These are phyloP conservation scores for Melaleuca quinquenervia DNA, from an alignment of 345 rosid species.

Conservation along the genomic window DNA sequence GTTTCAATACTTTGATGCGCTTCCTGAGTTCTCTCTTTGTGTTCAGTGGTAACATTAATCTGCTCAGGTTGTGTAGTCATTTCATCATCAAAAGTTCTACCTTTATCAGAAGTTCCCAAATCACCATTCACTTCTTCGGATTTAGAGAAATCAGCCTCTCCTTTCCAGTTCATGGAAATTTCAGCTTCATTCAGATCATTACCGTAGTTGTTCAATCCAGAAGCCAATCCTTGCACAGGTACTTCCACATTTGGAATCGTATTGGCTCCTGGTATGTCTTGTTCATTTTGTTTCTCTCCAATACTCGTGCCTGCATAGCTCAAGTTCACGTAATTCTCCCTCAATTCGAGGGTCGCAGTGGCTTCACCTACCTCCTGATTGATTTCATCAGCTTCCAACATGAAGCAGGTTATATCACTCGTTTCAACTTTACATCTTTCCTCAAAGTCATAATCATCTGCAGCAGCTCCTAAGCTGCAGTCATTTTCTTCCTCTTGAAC, in stretches of 20 bases:
- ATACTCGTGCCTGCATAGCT: slow-evolving; percentile 13
- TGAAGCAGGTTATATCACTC: slow-evolving; percentile 20
- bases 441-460: slow-evolving; percentile 1
- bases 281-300: slow-evolving; percentile 25
- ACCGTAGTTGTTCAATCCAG: neutral
- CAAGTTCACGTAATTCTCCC: slow-evolving; percentile 10
- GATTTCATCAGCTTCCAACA: slow-evolving; percentile 17
- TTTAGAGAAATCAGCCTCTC: neutral
- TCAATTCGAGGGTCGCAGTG: slow-evolving; percentile 14
- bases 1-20: slow-evolving; percentile 9
- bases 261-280: slow-evolving; percentile 10
- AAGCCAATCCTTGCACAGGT: slow-evolving; percentile 21
- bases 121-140: neutral
- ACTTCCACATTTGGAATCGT: slow-evolving; percentile 16
- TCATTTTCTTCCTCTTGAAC: slow-evolving; percentile 19
- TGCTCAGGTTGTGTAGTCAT: neutral
- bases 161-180: neutral
- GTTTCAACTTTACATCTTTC: slow-evolving; percentile 13
- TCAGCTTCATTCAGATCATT: slow-evolving; percentile 6
- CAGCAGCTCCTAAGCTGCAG: neutral
- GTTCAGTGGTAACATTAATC: neutral
- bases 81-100: neutral
- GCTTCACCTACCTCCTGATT: slow-evolving; percentile 19
- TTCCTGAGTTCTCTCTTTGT: slow-evolving; percentile 14
- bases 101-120: neutral